Evolutionary conservation across 768 basidiomycete genomes (phyloP).

Genomic region (Mycena epipterygia): DNA sequence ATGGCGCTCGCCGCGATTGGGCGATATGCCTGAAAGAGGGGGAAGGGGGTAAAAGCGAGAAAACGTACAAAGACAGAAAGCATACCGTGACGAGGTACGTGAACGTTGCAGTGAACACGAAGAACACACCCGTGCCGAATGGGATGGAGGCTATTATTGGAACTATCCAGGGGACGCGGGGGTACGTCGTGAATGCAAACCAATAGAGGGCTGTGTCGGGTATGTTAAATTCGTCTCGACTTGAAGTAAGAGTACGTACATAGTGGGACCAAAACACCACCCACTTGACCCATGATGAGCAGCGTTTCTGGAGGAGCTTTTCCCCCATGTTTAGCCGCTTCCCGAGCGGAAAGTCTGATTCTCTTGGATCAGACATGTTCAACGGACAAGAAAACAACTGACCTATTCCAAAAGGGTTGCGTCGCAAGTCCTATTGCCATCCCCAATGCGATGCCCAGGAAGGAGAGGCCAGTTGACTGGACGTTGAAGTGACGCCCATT

Average conservation of each 20-base stretch:
- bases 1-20: constrained; percentile 78
- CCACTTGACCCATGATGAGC: constrained; percentile 76
- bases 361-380: constrained; percentile 34
- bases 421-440: constrained; percentile 62
- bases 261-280: constrained; percentile 75
- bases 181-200: constrained; percentile 70
- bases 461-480: constrained; percentile 67
- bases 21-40: constrained; percentile 61
- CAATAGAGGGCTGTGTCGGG: constrained; percentile 66
- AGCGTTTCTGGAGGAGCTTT: constrained; percentile 74
- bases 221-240: constrained; percentile 58
- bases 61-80: not conserved
- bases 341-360: constrained; percentile 52
- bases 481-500: constrained; percentile 61
- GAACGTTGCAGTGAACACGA: not conserved
- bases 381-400: constrained; percentile 43
- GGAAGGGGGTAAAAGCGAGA: not conserved
- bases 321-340: constrained; percentile 55
- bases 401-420: constrained; percentile 72
- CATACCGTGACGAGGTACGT: constrained; percentile 3
- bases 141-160: constrained; percentile 76
- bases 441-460: constrained; percentile 73
- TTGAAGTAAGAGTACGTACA: constrained; percentile 54
- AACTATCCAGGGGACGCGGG: constrained; percentile 71
- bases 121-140: constrained; percentile 59